Evolutionary conservation across 106 monocot genomes (phyloP).

Genomic region (Narthecium ossifragum): DNA sequence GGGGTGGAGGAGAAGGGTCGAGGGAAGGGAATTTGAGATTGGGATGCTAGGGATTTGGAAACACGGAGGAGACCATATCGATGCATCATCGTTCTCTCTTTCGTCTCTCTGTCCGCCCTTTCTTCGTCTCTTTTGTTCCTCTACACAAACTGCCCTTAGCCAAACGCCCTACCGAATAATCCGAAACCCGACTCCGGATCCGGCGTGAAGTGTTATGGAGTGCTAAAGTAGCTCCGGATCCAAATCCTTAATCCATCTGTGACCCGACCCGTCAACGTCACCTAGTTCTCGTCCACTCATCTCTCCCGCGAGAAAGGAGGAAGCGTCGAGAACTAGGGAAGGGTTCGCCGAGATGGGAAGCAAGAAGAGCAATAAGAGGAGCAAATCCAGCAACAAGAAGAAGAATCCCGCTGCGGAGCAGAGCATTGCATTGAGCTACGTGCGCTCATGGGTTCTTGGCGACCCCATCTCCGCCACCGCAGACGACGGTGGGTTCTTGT

Average conservation of each 20-base stretch:
- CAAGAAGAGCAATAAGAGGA: slow-evolving; percentile 28
- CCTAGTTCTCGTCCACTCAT: no score
- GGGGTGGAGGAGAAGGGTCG: slow-evolving; percentile 25
- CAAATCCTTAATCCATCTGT: no score
- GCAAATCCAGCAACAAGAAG: slow-evolving; percentile 13
- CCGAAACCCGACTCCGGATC: no score
- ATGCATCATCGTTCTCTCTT: not conserved
- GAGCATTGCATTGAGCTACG: slow-evolving; percentile 9
- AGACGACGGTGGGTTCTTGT: not conserved
- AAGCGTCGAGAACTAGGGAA: no score
- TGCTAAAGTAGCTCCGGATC: no score
- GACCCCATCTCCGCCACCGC: not conserved
- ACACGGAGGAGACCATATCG: not conserved
- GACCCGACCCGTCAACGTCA: no score
- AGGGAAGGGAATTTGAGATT: slow-evolving; percentile 1
- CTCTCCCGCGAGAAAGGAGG: no score
- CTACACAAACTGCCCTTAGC: no score
- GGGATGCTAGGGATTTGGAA: not conserved
- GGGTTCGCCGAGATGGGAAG: slow-evolving; percentile 6
- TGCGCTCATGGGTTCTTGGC: slow-evolving; percentile 20
- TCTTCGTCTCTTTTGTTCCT: no score
- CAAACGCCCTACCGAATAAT: no score
- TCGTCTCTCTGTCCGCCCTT: no score
- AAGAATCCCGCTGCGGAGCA: slow-evolving; percentile 9
- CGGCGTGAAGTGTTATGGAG: no score